phyloP scores from a whole-genome alignment of 164 flowering plant genomes.

The Tetracentron sinense region DNA sequence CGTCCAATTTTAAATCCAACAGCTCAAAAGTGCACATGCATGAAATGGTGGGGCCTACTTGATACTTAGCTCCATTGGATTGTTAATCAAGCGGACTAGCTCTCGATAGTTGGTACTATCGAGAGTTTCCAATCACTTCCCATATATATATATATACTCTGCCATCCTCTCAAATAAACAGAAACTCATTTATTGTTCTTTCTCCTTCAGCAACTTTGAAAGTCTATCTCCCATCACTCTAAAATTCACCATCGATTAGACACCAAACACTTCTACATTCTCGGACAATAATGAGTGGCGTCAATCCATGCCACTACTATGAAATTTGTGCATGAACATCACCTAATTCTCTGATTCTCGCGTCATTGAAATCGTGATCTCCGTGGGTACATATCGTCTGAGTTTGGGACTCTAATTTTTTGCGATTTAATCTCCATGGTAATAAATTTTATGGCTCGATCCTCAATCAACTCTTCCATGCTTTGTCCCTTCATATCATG shows the following conservation, averaged over 20 bases:
- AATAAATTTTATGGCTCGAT: slow-evolving; percentile 63
- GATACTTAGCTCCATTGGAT: no score
- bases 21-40: no score
- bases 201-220: slow-evolving; percentile 11
- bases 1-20: no score
- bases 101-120: no score
- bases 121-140: no score
- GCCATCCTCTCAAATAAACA: no score
- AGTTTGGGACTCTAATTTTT: slow-evolving; percentile 52
- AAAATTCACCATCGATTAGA: slow-evolving; percentile 54
- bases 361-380: slow-evolving; percentile 66
- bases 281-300: slow-evolving; percentile 66
- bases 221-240: slow-evolving; percentile 68
- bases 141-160: no score
- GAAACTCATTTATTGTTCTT: slow-evolving; percentile 17
- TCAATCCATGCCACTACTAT: slow-evolving; percentile 61
- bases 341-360: slow-evolving; percentile 49
- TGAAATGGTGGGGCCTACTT: no score
- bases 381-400: slow-evolving; percentile 78
- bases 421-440: slow-evolving; percentile 70
- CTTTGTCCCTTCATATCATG: slow-evolving; percentile 72
- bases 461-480: slow-evolving; percentile 70
- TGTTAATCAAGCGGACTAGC: no score
- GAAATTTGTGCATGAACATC: slow-evolving; percentile 62
- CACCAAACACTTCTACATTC: slow-evolving; percentile 30